A percentile compares a stretch with the other conserved stretches of the same genome.
These are phyloP conservation scores for Wallacemonas rigidus DNA, from an alignment of 208 protist species.

Conservation along the genomic window DNA sequence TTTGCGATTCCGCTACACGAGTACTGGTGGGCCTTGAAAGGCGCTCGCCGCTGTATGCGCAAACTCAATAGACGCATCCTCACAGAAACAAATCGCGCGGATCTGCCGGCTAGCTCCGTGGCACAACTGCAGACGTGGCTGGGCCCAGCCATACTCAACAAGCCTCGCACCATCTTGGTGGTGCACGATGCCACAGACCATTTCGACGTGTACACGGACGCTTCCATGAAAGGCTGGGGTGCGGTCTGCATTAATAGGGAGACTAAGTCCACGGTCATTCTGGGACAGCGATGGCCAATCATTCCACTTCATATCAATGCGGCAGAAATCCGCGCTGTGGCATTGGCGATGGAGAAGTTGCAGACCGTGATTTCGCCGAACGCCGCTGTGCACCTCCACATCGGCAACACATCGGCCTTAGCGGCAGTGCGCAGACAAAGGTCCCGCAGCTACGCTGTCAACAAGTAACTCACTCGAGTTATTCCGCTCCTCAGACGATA, in stretches of 20 bases:
- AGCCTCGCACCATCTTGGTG: slow-evolving; percentile 1
- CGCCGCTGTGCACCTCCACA: slow-evolving; percentile 17
- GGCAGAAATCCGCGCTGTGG: slow-evolving; percentile 20
- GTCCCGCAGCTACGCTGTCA: slow-evolving; percentile 20
- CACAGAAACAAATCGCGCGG: not conserved
- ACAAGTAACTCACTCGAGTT: not conserved
- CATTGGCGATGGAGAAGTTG: slow-evolving; percentile 17
- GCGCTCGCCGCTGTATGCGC: slow-evolving; percentile 6
- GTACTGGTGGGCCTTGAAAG: slow-evolving; percentile 29
- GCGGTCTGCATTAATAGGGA: slow-evolving; percentile 23
- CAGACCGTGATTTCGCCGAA: not conserved
- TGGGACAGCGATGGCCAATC: slow-evolving; percentile 13
- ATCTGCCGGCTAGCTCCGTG: slow-evolving; percentile 12
- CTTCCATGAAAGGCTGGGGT: slow-evolving; percentile 23
- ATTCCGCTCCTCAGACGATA: not conserved
- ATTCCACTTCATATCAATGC: slow-evolving; percentile 22
- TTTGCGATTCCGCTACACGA: slow-evolving; percentile 12
- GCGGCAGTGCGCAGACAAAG: slow-evolving; percentile 1
- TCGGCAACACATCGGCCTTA: slow-evolving; percentile 30
- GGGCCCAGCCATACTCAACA: not conserved
- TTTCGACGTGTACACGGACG: slow-evolving; percentile 28
- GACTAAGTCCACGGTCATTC: slow-evolving; percentile 14
- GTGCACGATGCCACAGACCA: not conserved
- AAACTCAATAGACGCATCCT: slow-evolving; percentile 19
- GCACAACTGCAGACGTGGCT: slow-evolving; percentile 15